Conservation (phyloP, 805 yeast genomes). For the Nakazawaea ishiwadae region DNA sequence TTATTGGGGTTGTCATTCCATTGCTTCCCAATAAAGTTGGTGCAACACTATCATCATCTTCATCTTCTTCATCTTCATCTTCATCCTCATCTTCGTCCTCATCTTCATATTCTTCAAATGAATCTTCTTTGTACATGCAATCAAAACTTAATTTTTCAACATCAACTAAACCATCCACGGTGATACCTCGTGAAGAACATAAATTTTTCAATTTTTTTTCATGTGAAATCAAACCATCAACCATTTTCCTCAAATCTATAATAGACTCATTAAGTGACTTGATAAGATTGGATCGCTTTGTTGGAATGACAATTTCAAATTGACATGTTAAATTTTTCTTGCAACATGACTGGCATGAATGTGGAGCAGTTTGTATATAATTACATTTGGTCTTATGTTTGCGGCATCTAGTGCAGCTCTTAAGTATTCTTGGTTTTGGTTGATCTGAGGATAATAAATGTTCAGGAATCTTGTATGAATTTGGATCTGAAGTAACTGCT, state of each 20-base stretch:
- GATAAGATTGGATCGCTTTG: slow-evolving; percentile 40
- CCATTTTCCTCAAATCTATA: slow-evolving; percentile 23
- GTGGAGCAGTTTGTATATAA: slow-evolving; percentile 44
- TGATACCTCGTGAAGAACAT: slow-evolving; percentile 22
- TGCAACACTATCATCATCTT: neutral
- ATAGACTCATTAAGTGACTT: slow-evolving; percentile 28
- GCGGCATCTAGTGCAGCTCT: slow-evolving; percentile 61
- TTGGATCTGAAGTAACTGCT: slow-evolving; percentile 11
- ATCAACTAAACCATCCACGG: slow-evolving; percentile 26
- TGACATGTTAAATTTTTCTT: slow-evolving; percentile 48
- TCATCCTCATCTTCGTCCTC: slow-evolving; percentile 11
- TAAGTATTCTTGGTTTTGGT: slow-evolving; percentile 38
- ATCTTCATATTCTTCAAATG: slow-evolving; percentile 3
- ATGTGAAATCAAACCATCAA: slow-evolving; percentile 22
- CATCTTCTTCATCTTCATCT: slow-evolving; percentile 5
- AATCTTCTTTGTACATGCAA: neutral
- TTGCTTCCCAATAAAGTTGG: neutral
- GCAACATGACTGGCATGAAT: slow-evolving; percentile 53
- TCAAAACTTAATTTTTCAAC: slow-evolving; percentile 15
- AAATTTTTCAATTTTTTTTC: slow-evolving; percentile 21
- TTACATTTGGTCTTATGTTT: slow-evolving; percentile 66
- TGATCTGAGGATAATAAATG: slow-evolving; percentile 16
- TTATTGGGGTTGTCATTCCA: slow-evolving; percentile 5
- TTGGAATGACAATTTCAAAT: slow-evolving; percentile 50
- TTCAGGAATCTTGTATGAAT: slow-evolving; percentile 11